These are phyloP conservation scores for Lactarius hengduanensis DNA, from an alignment of 768 basidiomycete genomes.

Conservation along the genomic window DNA sequence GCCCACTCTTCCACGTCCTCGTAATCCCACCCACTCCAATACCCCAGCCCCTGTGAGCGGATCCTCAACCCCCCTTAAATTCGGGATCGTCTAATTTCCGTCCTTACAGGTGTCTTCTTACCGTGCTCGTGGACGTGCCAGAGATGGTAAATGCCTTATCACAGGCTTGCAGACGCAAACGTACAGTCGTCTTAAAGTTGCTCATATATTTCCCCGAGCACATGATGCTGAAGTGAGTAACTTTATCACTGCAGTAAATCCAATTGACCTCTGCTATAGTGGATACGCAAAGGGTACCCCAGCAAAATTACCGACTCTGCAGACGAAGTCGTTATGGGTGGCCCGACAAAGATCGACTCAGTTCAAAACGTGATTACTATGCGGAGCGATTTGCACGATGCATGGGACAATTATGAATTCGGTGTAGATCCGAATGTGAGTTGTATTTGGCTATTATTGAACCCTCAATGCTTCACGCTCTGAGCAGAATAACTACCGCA, in stretches of 20 bases:
- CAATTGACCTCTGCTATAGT: not conserved
- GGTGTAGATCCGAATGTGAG: slow-evolving; percentile 13
- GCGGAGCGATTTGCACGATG: slow-evolving; percentile 5
- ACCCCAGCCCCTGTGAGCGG: not conserved
- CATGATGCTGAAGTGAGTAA: slow-evolving; percentile 4
- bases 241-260: not conserved
- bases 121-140: not conserved
- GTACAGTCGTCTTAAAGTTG: slow-evolving; percentile 5
- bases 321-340: not conserved
- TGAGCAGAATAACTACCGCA: slow-evolving; percentile 5
- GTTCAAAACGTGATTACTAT: slow-evolving; percentile 5
- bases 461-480: not conserved
- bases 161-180: slow-evolving; percentile 5
- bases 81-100: not conserved
- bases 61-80: not conserved
- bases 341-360: not conserved
- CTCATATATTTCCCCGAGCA: slow-evolving; percentile 14
- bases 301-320: slow-evolving; percentile 11
- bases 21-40: not conserved
- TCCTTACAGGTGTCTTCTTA: not conserved
- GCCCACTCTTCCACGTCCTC: slow-evolving; percentile 7
- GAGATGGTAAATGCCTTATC: slow-evolving; percentile 4
- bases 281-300: slow-evolving; percentile 3
- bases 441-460: not conserved
- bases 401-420: slow-evolving; percentile 15